phyloP scores from a whole-genome alignment of 2,329 filamentous ascomycete species.

The Paradendryphiella salina region DNA sequence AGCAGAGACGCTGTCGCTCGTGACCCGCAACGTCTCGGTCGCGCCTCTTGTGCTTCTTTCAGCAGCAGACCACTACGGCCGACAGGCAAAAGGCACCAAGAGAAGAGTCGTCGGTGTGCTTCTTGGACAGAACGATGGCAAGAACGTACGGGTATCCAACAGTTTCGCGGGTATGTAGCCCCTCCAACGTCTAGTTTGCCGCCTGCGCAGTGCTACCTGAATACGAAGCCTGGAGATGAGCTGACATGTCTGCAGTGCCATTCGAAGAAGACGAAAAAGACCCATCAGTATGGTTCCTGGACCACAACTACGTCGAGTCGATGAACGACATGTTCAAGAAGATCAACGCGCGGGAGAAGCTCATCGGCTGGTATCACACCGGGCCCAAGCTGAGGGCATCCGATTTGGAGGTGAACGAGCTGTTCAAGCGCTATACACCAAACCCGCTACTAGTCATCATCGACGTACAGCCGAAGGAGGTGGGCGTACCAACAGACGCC shows the following conservation, averaged over 20 bases:
- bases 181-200: conserved; percentile 18
- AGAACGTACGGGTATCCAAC: conserved; percentile 96
- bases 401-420: conserved; percentile 97
- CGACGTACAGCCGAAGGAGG: conserved; percentile 96
- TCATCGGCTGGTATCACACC: conserved; percentile 99
- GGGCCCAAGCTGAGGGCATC: conserved; percentile 95
- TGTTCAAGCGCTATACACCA: conserved; percentile 98
- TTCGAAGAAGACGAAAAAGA: conserved; percentile 99
- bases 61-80: conserved; percentile 97
- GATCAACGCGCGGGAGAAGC: conserved; percentile 97
- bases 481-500: conserved; percentile 95
- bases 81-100: conserved; percentile 84
- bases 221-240: conserved; percentile 11
- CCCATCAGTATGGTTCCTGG: conserved; percentile 97
- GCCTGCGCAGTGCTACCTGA: conserved; percentile 7
- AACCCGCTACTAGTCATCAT: conserved; percentile 97
- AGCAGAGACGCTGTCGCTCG: conserved; percentile 92
- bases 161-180: conserved; percentile 83
- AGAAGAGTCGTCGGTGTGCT: conserved; percentile 88
- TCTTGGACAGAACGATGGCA: conserved; percentile 92
- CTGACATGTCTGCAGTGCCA: conserved; percentile 65
- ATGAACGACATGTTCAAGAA: conserved; percentile 99
- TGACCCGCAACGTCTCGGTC: conserved; percentile 93
- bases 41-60: conserved; percentile 97
- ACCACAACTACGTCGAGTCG: conserved; percentile 98